Base-by-base conservation (phyloP, 2,329 filamentous ascomycete genomes). In the Xylaria sp. region DNA sequence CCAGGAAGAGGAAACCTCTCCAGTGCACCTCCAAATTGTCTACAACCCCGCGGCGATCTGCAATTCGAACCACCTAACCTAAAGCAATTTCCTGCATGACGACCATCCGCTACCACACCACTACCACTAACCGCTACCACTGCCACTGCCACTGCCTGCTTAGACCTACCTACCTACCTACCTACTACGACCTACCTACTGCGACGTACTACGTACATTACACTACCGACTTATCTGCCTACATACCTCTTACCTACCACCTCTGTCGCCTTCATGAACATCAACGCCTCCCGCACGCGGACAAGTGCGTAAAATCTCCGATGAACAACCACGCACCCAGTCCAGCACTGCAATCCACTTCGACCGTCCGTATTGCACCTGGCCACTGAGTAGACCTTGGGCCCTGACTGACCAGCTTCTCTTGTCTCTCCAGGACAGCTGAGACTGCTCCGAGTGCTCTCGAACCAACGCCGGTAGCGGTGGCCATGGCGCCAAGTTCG, bases 401-500 rank as follows among this genome's bases (percentile, higher is more conserved):
- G 25, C 53, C 29, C 22, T 9, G 17, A 27, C 65, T 61, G 54
- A 69, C 65, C 20, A 38, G 53, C 64, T 29, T 29, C 17, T 56
- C 25, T n/a, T 17, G 5, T n/a, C 53, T 53, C 63, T 65, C 33
- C 64, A 67, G 60, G 29, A 22, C 27, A 17, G 36, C 69, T 65
- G 69, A 22, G 49, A 62, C 56, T 25, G 59, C 50, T 55, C 62
- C 45, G 57, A 60, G 58, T 58, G 63, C 67, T 22, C 36, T 27
- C 49, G 59, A 67, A 38, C 58, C 55, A 38, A 55, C 49, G 29
- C 44, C 53, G 47, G 63, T 42, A 72, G 67, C 59, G 60, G 68
- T 72, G 72, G 76, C 73, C 75, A 81, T 81, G 80, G 76, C 77
- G 71, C 79, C 78, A 59, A 76, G 74, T 66, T 76, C 74, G 70